A percentile compares a stretch with the other conserved stretches of the same genome.
Conservation (phyloP, 2,329 filamentous ascomycete genomes). For the Calycina herbarum region DNA sequence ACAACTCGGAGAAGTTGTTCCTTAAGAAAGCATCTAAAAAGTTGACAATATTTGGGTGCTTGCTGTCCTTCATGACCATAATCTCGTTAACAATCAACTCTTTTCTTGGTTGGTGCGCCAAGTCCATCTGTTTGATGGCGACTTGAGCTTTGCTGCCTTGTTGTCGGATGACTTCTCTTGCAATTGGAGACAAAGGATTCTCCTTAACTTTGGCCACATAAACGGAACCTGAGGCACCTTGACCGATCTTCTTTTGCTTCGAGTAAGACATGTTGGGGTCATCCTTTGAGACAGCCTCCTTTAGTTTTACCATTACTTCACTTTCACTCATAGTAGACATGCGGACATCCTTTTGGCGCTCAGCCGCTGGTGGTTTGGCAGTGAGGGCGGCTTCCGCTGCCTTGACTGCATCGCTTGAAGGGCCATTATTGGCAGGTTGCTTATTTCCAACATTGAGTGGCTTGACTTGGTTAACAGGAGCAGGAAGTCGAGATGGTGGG, state of each 20-base stretch:
- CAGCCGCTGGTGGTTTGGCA: slow-evolving; percentile 70
- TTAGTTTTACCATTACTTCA: slow-evolving; percentile 94
- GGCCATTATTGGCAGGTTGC: slow-evolving; percentile 46
- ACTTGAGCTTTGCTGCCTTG: slow-evolving; percentile 85
- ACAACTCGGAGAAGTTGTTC: slow-evolving; percentile 92
- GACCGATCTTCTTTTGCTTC: slow-evolving; percentile 99
- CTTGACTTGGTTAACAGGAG: slow-evolving; percentile 59
- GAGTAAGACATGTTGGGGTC: slow-evolving; percentile 94
- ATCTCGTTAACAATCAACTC: slow-evolving; percentile 99
- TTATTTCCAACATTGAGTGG: slow-evolving; percentile 77
- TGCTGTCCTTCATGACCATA: slow-evolving; percentile 99
- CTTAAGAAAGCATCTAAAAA: slow-evolving; percentile 96
- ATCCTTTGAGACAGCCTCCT: slow-evolving; percentile 92
- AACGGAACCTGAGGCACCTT: slow-evolving; percentile 95
- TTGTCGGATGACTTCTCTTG: slow-evolving; percentile 73
- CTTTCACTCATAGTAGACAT: slow-evolving; percentile 98
- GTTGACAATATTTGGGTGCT: slow-evolving; percentile 98
- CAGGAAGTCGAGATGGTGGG: slow-evolving; percentile 53
- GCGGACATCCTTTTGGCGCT: slow-evolving; percentile 87
- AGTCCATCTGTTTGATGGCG: slow-evolving; percentile 99
- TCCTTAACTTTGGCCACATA: slow-evolving; percentile 97
- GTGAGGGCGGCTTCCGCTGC: slow-evolving; percentile 87
- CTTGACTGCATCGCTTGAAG: slow-evolving; percentile 70
- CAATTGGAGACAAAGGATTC: slow-evolving; percentile 75
- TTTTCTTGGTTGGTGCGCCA: slow-evolving; percentile 94